Base-by-base conservation (phyloP, 176 grass and related monocot species). In the Zoysia japonica region DNA sequence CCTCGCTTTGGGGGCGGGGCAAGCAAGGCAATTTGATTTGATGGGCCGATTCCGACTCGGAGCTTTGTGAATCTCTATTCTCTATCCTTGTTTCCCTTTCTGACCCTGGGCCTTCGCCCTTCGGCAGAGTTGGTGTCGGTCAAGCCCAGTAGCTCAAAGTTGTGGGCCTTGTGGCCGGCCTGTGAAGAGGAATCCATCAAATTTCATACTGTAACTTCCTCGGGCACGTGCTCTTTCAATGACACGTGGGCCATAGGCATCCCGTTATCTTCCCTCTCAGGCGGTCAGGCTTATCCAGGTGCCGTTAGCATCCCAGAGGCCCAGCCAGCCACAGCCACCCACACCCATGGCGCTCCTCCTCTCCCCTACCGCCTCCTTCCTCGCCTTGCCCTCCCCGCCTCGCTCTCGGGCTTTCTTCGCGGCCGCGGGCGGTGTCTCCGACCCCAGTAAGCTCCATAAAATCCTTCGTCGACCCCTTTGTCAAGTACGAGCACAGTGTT, bases 331-430 rank as follows among this genome's bases (percentile, higher is more conserved):
- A 54, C 72, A 79, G 38, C 62, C 74, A 76, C 36, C 68, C 47
- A 17, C 51, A 65, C 9, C 57, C 80, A 94, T 94, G 94, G 91
- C 87, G 76, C 86, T 91, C 63, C 81, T 90, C 68, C 80, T 93
- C 12, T 88, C 87, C 47, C 83, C 85, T n/a, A 65, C 85, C 67
- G 42, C 90, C 67, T 85, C 91, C 79, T 90, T 92, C 80, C 57
- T 85, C 70, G 43, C 78, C 44, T 60, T 80, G 64, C 35, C 70
- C 11, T 55, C 64, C 43, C 20, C 84, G 59, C 56, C 49, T 44
- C 69, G 42, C 45, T 47, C 60, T 44, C 73, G 47, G 64, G 36
- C 54, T 74, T 61, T 70, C 73, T 60, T 76, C 46, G 1, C 79
- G 5, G 45, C 67, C 50, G 48, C 49, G 54, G 61, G n/a, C 10